These are phyloP conservation scores for Chrysoporthe deuterocubensis DNA, from an alignment of 2,329 filamentous ascomycete genomes.

Conservation along the genomic window DNA sequence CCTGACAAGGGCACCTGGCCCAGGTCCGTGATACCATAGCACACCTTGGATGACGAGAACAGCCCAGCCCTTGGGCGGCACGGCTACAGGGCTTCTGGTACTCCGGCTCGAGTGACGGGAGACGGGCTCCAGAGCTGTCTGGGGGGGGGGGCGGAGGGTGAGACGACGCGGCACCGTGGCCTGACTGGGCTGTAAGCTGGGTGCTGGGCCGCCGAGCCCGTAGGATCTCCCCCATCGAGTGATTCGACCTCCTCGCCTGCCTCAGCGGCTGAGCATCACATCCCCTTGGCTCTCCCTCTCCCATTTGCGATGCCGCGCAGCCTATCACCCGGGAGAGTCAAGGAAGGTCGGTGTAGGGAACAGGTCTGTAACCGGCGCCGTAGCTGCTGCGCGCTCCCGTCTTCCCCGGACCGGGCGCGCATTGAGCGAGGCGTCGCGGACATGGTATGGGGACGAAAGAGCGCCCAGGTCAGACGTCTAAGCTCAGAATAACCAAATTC, in stretches of 20 bases:
- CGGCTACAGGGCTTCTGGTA: neutral
- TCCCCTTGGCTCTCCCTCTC: neutral
- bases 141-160: neutral
- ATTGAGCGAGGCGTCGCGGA: conserved; percentile 2
- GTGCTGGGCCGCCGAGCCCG: neutral
- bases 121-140: neutral
- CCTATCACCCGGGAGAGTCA: neutral
- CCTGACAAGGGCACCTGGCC: conserved; percentile 5
- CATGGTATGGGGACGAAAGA: conserved; percentile 13
- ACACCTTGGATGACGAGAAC: conserved; percentile 3
- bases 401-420: conserved; percentile 18
- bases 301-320: too few species aligned
- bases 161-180: neutral
- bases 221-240: neutral
- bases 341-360: conserved; percentile 25
- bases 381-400: conserved; percentile 7
- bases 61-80: neutral
- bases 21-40: neutral
- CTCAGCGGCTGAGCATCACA: neutral
- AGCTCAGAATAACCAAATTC: neutral
- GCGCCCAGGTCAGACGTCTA: neutral
- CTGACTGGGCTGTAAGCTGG: neutral
- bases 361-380: conserved; percentile 21
- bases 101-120: neutral
- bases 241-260: neutral